Conservation (phyloP, 768 basidiomycete genomes). For the Asterophora parasitica region DNA sequence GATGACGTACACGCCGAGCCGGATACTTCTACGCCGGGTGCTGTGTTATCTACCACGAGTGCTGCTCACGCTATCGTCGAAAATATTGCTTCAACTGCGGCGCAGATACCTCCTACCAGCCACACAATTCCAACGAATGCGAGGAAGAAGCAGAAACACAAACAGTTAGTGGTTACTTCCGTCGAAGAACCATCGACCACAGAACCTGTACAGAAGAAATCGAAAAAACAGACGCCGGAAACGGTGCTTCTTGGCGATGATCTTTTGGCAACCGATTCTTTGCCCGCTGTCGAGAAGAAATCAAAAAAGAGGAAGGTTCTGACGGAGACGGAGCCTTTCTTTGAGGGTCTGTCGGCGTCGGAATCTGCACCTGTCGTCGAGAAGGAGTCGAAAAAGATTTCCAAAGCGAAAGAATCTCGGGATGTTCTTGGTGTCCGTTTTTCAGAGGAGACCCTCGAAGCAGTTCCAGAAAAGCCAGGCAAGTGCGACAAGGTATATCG, state of each 20-base stretch:
- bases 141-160: slow-evolving; percentile 1
- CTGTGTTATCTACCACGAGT: neutral
- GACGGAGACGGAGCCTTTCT: neutral
- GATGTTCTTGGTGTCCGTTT: neutral
- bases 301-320: neutral
- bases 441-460: neutral
- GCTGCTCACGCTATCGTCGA: neutral
- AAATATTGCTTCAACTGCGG: neutral
- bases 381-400: neutral
- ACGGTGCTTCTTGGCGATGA: too few relatives aligned
- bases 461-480: slow-evolving; percentile 4
- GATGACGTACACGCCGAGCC: neutral
- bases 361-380: neutral
- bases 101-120: neutral
- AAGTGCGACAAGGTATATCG: neutral
- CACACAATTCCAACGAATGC: neutral
- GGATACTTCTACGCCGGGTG: neutral
- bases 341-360: neutral
- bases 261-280: too few relatives aligned
- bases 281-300: neutral
- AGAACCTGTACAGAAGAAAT: neutral
- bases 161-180: neutral
- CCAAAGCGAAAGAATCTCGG: neutral
- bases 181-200: neutral
- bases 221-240: neutral